Base-by-base conservation (phyloP, 1,139 yeast species). In the Sugiyamaella pinicola region DNA sequence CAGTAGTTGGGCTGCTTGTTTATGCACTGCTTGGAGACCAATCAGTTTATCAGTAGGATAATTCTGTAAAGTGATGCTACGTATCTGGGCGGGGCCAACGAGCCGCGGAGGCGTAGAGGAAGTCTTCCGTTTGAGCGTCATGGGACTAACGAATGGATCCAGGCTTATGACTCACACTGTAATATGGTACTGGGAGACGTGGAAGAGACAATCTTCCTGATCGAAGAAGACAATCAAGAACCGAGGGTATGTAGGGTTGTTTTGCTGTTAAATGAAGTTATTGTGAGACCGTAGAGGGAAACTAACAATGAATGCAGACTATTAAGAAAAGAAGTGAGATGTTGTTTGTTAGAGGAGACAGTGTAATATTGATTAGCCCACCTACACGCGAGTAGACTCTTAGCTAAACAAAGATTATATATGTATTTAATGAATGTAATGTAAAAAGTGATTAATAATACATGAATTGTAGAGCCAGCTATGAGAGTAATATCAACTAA, bases 261-360 rank as follows among this genome's bases (percentile, higher is more conserved):
- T n/a, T n/a, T n/a, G n/a, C n/a, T n/a, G n/a, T n/a, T n/a, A n/a
- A n/a, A n/a, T n/a, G n/a, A n/a, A n/a, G n/a, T n/a, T n/a, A n/a
- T n/a, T n/a, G n/a, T n/a, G n/a, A n/a, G n/a, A n/a, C n/a, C n/a
- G n/a, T n/a, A n/a, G n/a, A n/a, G n/a, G n/a, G 13, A 19, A 12
- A 19, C 26, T 29, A n/a, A 29, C 26, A 49, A 22, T 24, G n/a
- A 31, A 51, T 64, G 44, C 58, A 73, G 70, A 70, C 79, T 8
- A 71, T 70, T 19, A 85, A 84, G 42, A 88, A 87, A 67, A 76
- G 78, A 56, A 81, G 90, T 19, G 96, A 88, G 55, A 87, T 95
- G 93, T 84, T 95, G 48, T 93, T 91, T 72, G 93, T 95, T 18
- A 83, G 99, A 74, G 99, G 99, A 17, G 98, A 93, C 71, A 84